These are phyloP conservation scores for Parasitella parasitica DNA, from an alignment of 371 early-diverging fungal species.

Conservation along the genomic window DNA sequence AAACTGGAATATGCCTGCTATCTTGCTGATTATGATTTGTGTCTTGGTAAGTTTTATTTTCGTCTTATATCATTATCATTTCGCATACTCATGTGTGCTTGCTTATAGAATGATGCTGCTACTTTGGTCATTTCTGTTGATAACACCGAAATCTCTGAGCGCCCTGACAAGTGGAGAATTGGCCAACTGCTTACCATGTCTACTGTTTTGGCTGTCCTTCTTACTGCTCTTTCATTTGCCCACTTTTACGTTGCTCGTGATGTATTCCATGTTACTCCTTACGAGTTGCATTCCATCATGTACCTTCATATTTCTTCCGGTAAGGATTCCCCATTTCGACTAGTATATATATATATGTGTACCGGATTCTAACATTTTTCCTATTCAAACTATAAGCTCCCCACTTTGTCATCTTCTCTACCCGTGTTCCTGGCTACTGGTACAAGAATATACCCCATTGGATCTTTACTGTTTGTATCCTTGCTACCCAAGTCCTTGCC, in stretches of 20 bases:
- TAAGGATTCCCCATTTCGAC: conserved; percentile 6
- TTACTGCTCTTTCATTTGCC: conserved; percentile 78
- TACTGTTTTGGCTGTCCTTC: conserved; percentile 66
- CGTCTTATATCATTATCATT: too few species aligned
- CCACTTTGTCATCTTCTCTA: conserved; percentile 92
- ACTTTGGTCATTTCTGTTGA: conserved; percentile 91
- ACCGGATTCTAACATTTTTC: background rate
- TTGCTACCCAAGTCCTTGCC: conserved; percentile 88
- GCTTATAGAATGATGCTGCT: conserved; percentile 78
- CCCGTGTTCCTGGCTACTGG: conserved; percentile 82
- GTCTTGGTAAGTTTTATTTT: conserved; percentile 52
- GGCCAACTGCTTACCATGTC: conserved; percentile 86
- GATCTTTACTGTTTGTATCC: conserved; percentile 56
- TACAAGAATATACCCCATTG: conserved; percentile 57
- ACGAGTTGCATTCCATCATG: conserved; percentile 78
- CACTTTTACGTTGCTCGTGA: conserved; percentile 79
- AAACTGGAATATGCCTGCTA: conserved; percentile 81
- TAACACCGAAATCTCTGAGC: conserved; percentile 82
- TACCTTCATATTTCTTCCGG: conserved; percentile 88
- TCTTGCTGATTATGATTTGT: conserved; percentile 83
- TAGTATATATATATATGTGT: too few species aligned
- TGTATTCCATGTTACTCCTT: conserved; percentile 51
- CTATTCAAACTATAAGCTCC: conserved; percentile 48
- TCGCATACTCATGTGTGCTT: too few species aligned
- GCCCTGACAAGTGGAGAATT: conserved; percentile 92